Base-by-base conservation (phyloP, 192 early-diverging fungal species). In the Coemansia reversa region DNA sequence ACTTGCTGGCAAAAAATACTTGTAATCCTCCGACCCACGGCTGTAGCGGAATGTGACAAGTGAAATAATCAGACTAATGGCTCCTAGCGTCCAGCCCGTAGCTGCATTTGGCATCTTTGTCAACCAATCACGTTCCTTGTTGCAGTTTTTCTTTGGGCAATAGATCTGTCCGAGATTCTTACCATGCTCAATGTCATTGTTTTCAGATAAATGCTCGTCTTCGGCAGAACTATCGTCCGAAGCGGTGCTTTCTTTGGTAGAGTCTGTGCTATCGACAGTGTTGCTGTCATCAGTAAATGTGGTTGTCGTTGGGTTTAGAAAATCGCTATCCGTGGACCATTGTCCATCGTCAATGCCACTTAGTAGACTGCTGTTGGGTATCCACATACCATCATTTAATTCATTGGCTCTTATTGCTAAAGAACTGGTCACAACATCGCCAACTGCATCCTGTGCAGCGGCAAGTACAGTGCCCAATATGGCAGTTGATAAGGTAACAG, bases 71-170 rank as follows among this genome's bases (percentile, higher is more conserved):
- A 66, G 9, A 20, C 33, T 49, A 7, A 73, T 42, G 12, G 45
- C 51, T 18, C 72, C 72, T 8, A 68, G 49, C 7, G 30, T 59
- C 72, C 72, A 74, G 19, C 49, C 30, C 1, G 62, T 32, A 0
- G 62, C 61, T 7, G 51, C 23, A n/a, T 11, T 62, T 0, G 72
- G 72, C 5, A 22, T 32, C n/a, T 55, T 5, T 2, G 32, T 52
- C 12, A 74, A 51, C 72, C 72, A 74, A 62, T 74, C 72, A 24
- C 72, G 62, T 18, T 63, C 29, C 4, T 45, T 58, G 20, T 8
- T 20, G 28, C 72, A 74, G 23, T 48, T 29, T 2, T 23, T 47
- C 9, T 18, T 7, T 11, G 65, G 28, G 45, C 72, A 74, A 29
- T 55, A 60, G 14, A 66, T 55, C 22, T 57, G 35, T 12, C 56